phyloP scores from a whole-genome alignment of 1,284 basidiomycete species.

The Leucoagaricus sp. region DNA sequence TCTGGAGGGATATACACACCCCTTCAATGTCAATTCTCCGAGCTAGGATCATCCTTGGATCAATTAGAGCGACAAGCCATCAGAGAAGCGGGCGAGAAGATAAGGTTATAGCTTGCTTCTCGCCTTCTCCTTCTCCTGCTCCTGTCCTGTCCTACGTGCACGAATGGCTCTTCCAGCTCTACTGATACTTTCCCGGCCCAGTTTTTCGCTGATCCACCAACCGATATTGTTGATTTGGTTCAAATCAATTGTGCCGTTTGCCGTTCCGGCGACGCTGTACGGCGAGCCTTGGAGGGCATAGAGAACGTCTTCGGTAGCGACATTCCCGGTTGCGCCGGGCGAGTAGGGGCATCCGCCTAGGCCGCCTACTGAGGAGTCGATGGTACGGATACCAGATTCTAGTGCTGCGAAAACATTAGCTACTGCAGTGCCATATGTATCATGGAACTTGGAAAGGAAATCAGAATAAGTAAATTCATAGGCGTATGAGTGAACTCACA shows the following conservation, averaged over 20 bases:
- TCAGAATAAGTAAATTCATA: neutral
- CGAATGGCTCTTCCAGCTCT: slow-evolving; percentile 80
- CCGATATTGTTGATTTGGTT: slow-evolving; percentile 73
- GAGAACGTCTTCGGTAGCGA: slow-evolving; percentile 88
- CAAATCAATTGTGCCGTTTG: slow-evolving; percentile 51
- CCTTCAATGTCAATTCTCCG: neutral
- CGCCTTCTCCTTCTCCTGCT: slow-evolving; percentile 13
- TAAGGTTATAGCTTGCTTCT: slow-evolving; percentile 7
- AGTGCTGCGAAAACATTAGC: slow-evolving; percentile 73
- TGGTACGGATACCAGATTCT: slow-evolving; percentile 62
- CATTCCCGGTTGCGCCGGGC: slow-evolving; percentile 93
- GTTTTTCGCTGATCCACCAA: slow-evolving; percentile 74
- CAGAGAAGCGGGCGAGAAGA: too few species aligned
- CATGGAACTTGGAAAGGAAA: slow-evolving; percentile 70
- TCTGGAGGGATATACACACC: neutral
- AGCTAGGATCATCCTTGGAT: slow-evolving; percentile 4
- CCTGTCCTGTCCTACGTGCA: slow-evolving; percentile 49
- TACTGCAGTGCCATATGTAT: slow-evolving; percentile 86
- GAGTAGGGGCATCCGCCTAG: slow-evolving; percentile 96
- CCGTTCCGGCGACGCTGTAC: slow-evolving; percentile 63
- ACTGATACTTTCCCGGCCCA: slow-evolving; percentile 74
- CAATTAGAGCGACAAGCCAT: neutral
- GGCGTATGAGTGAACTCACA: slow-evolving; percentile 41
- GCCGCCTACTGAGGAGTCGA: slow-evolving; percentile 81
- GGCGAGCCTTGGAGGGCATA: slow-evolving; percentile 78